These are phyloP conservation scores for Vanderwaltozyma verrucispora DNA, from an alignment of 805 yeast species.

Conservation along the genomic window DNA sequence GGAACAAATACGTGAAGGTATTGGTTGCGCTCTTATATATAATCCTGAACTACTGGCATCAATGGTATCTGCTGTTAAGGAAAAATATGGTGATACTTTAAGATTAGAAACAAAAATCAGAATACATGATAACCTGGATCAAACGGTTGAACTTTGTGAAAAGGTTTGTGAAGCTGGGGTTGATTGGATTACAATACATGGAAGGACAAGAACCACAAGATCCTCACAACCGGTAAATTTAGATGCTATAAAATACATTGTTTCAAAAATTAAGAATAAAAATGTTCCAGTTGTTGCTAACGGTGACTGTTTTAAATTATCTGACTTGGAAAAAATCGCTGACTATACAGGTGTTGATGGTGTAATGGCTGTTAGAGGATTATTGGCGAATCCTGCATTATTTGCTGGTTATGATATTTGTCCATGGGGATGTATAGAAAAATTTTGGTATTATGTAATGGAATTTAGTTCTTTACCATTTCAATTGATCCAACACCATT, in stretches of 20 bases:
- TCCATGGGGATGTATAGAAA: constrained; percentile 89
- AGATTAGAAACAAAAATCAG: constrained; percentile 87
- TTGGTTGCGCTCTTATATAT: constrained; percentile 90
- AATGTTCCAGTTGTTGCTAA: constrained; percentile 89
- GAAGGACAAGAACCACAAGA: constrained; percentile 76
- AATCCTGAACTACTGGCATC: constrained; percentile 68
- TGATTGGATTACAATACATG: constrained; percentile 90
- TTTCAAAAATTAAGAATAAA: constrained; percentile 30
- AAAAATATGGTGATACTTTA: constrained; percentile 57
- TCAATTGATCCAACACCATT: constrained; percentile 76
- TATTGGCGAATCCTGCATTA: constrained; percentile 75
- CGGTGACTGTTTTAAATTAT: constrained; percentile 76
- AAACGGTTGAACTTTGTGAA: constrained; percentile 64
- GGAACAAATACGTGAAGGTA: constrained; percentile 91
- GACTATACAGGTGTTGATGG: constrained; percentile 74
- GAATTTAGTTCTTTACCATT: constrained; percentile 59
- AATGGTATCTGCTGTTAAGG: constrained; percentile 79
- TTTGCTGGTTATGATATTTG: constrained; percentile 65
- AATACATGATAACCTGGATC: constrained; percentile 64
- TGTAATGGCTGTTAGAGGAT: constrained; percentile 91
- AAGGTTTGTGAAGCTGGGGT: constrained; percentile 80
- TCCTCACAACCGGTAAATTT: constrained; percentile 75
- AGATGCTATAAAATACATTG: constrained; percentile 65
- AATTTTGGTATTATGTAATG: constrained; percentile 67
- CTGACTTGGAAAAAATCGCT: constrained; percentile 56